phyloP scores from a whole-genome alignment of 768 basidiomycete species.

The Hygrocybe coccinea region DNA sequence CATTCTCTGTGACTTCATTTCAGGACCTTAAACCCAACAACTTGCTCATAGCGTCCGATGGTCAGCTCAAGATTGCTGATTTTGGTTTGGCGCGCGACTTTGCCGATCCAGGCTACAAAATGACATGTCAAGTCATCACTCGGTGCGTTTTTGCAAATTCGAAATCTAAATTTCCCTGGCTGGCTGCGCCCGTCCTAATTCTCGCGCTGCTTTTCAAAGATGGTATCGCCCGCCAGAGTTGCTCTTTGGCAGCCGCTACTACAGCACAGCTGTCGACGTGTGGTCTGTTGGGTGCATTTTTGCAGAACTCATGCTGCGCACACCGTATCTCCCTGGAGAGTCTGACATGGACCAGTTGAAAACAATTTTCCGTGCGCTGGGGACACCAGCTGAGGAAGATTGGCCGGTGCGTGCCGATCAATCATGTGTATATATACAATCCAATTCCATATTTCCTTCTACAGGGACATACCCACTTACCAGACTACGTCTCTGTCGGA shows the following conservation, averaged over 20 bases:
- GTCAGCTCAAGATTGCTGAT: conserved; percentile 95
- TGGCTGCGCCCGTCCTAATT: background rate
- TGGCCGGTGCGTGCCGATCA: conserved; percentile 73
- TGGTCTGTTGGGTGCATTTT: conserved; percentile 99
- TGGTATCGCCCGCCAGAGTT: conserved; percentile 99
- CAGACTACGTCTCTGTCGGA: conserved; percentile 83
- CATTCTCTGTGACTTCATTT: background rate
- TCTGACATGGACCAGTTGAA: conserved; percentile 96
- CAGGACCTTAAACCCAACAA: conserved; percentile 99
- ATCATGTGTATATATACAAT: background rate
- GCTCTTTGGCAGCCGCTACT: conserved; percentile 84
- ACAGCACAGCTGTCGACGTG: conserved; percentile 87
- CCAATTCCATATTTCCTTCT: background rate
- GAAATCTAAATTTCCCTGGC: too few relatives aligned
- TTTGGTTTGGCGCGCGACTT: conserved; percentile 97
- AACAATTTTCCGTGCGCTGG: conserved; percentile 88
- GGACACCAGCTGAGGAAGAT: conserved; percentile 93
- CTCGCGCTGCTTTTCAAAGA: conserved; percentile 35
- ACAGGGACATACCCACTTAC: conserved; percentile 85
- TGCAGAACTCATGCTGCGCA: conserved; percentile 93
- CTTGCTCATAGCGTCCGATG: conserved; percentile 85
- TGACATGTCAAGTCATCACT: conserved; percentile 98
- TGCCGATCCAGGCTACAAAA: conserved; percentile 90
- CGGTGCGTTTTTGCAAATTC: conserved; percentile 49
- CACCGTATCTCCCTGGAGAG: conserved; percentile 92